These are phyloP conservation scores for Buddleja alternifolia DNA, from an alignment of 257 asterid genomes.

Conservation along the genomic window DNA sequence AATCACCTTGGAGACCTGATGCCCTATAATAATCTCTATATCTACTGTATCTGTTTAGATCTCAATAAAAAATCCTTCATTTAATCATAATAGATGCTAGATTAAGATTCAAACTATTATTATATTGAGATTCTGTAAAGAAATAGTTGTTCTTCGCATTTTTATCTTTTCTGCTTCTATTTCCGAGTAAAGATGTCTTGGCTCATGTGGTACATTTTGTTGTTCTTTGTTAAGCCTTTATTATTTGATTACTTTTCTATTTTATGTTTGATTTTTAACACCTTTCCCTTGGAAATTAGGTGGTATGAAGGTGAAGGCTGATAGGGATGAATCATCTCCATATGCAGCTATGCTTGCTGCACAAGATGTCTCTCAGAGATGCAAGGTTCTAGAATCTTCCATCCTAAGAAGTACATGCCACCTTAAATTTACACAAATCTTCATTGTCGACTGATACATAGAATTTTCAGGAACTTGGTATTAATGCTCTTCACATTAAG, in stretches of 20 bases:
- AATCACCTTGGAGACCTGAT: constrained; percentile 27
- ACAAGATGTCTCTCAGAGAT: constrained; percentile 81
- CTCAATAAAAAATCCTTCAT: no score
- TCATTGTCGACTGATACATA: not conserved
- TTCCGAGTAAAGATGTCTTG: not conserved
- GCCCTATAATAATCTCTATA: not conserved
- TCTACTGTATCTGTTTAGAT: no score
- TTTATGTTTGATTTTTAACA: not conserved
- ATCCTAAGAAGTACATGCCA: not conserved
- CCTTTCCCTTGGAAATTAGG: constrained; percentile 41
- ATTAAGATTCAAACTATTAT: no score
- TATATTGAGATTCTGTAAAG: no score
- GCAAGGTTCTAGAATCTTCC: constrained; percentile 60
- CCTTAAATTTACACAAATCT: not conserved
- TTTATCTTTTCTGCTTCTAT: not conserved
- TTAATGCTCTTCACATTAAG: constrained; percentile 84
- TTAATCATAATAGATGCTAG: no score
- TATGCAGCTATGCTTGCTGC: constrained; percentile 99
- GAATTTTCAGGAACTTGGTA: constrained; percentile 70
- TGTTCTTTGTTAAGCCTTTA: not conserved
- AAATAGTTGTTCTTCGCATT: no score
- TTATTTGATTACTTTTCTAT: not conserved
- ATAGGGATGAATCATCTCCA: constrained; percentile 94
- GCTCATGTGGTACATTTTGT: not conserved
- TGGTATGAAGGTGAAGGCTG: constrained; percentile 95